Percentiles rank a stretch among this genome's conserved stretches.
phyloP scores from a whole-genome alignment of 768 basidiomycete species.

The Russula ochroleuca region DNA sequence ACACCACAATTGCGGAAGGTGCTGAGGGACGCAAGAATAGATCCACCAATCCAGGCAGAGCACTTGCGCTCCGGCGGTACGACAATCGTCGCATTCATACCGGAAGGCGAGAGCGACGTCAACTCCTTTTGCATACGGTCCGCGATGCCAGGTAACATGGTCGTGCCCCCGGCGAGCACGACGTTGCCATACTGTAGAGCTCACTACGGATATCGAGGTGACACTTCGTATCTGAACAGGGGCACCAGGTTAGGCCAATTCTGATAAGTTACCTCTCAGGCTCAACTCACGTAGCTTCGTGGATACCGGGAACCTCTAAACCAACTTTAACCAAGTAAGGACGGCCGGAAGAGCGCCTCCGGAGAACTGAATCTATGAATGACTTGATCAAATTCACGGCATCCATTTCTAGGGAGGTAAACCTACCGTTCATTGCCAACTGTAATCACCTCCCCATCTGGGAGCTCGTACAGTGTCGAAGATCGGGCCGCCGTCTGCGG shows the following conservation, averaged over 20 bases:
- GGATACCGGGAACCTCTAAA: too few species aligned
- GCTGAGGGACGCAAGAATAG: not conserved
- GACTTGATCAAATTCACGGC: too few species aligned
- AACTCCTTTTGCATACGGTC: slow-evolving; percentile 1
- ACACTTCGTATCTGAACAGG: slow-evolving; percentile 32
- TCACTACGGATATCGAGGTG: not conserved
- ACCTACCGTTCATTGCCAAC: too few species aligned
- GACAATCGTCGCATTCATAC: not conserved
- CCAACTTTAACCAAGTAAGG: too few species aligned
- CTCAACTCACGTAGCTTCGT: too few species aligned
- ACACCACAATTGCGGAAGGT: not conserved
- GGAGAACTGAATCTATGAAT: too few species aligned
- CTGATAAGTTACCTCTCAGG: too few species aligned
- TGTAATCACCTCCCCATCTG: too few species aligned
- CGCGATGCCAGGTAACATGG: not conserved
- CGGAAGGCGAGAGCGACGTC: not conserved
- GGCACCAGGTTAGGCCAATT: too few species aligned
- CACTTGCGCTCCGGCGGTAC: not conserved
- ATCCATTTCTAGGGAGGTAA: too few species aligned
- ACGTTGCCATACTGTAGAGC: not conserved
- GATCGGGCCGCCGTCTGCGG: not conserved
- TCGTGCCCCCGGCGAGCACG: not conserved
- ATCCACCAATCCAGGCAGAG: not conserved
- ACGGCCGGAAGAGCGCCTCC: too few species aligned
- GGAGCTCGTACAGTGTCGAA: not conserved